Evolutionary conservation across 176 grass and related monocot species (phyloP).

Genomic region (Microstegium vimineum): DNA sequence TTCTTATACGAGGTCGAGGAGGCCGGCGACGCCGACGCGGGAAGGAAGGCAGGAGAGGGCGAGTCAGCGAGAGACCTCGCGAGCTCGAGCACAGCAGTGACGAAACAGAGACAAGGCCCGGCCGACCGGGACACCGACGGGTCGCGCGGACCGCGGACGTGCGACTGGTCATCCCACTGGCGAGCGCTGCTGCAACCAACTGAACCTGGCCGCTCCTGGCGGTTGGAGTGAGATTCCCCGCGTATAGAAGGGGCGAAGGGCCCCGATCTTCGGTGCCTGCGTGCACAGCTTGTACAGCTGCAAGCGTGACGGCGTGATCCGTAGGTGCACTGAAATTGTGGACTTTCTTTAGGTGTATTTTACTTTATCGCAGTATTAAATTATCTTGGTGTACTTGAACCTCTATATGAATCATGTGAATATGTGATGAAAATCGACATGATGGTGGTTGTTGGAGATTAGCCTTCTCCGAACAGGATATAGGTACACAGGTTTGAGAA

Average conservation of each 20-base stretch:
- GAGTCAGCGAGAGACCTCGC: not conserved
- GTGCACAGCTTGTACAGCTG: not conserved
- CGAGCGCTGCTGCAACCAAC: not conserved
- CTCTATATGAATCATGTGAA: no score
- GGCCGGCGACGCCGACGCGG: conserved; percentile 28
- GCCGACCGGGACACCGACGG: not conserved
- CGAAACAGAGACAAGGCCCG: not conserved
- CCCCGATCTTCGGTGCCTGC: not conserved
- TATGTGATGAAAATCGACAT: no score
- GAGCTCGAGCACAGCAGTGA: not conserved
- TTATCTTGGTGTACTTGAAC: not conserved
- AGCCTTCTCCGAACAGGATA: no score
- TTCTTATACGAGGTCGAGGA: conserved; percentile 11
- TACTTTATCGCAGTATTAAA: not conserved
- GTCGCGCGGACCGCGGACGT: not conserved
- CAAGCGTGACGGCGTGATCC: not conserved
- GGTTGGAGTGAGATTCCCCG: not conserved
- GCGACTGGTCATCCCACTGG: no score
- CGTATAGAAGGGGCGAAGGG: not conserved
- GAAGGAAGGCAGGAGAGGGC: not conserved
- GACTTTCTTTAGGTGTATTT: not conserved
- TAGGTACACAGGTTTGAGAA: no score
- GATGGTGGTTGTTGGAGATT: no score
- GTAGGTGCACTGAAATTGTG: not conserved
- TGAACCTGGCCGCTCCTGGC: not conserved